Evolutionary conservation across 129 eudicot genomes (phyloP), one percentile per base, ranked within the genome.

Genomic region (Silybum marianum): DNA sequence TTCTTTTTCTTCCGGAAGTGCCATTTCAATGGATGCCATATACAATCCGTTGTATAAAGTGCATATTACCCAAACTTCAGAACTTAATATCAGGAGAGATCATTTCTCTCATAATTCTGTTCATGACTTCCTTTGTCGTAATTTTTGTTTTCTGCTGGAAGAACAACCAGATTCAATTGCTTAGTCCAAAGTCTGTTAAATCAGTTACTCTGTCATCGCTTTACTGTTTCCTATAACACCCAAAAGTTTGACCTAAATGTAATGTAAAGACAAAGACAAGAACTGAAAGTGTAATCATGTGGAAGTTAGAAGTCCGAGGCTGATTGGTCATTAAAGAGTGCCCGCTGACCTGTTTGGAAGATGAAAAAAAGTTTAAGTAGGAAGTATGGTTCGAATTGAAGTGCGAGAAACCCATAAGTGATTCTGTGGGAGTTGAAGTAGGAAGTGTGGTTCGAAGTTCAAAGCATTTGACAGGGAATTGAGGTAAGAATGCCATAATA

Each of bases 21-120:
- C 18, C 63, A 12, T 51, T 51, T 51, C 63, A 13, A 51, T 51
- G 21, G 18, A 51, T 14, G 18, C 19, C 48, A 40, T 40, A 40
- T 40, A 40, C 13, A 9, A 40, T 40, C 48, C 48, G 13, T 40
- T 10, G 13, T 40, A 51, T 51, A 51, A 51, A 14, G 63, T 14
- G 63, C 63, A 4, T 68, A 25, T 21, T 68, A 22, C 73, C 21
- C 30, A 69, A 69, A 69, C 73, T 69, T 68, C 39, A 68, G 72
- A 68, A 68, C 39, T 25, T 14, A 25, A 68, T 11, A 24, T 68
- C 39, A 12, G 12, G 28, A 68, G 72, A 68, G 72, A 25, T 68
- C 72, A 22, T 25, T 26, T 69, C 19, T 51, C n/a, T 18, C 63
- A 51, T 2, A 18, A 14, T 51, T 51, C 39, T 12, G 1, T 11